Conservation (phyloP, 768 basidiomycete genomes). For the Neoboletus brunneissimus region DNA sequence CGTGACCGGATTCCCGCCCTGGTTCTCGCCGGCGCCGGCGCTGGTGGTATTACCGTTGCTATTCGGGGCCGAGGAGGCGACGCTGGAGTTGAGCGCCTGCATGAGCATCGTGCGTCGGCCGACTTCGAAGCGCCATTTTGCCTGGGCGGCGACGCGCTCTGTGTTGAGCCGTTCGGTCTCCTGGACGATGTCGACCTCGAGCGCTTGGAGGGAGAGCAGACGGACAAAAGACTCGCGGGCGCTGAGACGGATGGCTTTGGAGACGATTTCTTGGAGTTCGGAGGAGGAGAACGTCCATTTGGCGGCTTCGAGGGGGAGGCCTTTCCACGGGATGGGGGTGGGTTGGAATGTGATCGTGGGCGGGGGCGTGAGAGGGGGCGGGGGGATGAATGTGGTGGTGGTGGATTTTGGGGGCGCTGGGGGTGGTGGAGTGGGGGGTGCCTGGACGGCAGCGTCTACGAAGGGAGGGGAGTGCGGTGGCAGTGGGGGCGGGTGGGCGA, state of each 20-base stretch:
- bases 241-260: slow-evolving; percentile 66
- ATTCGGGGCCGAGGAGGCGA: slow-evolving; percentile 26
- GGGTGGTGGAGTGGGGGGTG: neutral
- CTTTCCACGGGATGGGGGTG: slow-evolving; percentile 60
- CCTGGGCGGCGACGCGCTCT: slow-evolving; percentile 53
- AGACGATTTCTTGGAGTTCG: slow-evolving; percentile 66
- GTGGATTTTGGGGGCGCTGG: neutral
- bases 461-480: neutral
- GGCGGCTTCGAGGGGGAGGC: slow-evolving; percentile 67
- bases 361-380: slow-evolving; percentile 43
- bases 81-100: slow-evolving; percentile 61
- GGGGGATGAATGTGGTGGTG: slow-evolving; percentile 24
- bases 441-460: slow-evolving; percentile 17
- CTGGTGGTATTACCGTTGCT: neutral
- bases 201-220: slow-evolving; percentile 57
- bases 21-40: slow-evolving; percentile 9
- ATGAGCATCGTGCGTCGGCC: slow-evolving; percentile 68
- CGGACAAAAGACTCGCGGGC: slow-evolving; percentile 70
- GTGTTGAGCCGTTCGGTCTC: slow-evolving; percentile 58
- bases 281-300: slow-evolving; percentile 54
- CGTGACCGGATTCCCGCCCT: slow-evolving; percentile 38
- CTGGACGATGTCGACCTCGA: slow-evolving; percentile 56
- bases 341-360: slow-evolving; percentile 56
- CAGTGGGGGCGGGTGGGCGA: neutral
- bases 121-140: slow-evolving; percentile 65